Base-by-base conservation (phyloP, 1,284 basidiomycete genomes). In the Ceratobasidium sp. region DNA sequence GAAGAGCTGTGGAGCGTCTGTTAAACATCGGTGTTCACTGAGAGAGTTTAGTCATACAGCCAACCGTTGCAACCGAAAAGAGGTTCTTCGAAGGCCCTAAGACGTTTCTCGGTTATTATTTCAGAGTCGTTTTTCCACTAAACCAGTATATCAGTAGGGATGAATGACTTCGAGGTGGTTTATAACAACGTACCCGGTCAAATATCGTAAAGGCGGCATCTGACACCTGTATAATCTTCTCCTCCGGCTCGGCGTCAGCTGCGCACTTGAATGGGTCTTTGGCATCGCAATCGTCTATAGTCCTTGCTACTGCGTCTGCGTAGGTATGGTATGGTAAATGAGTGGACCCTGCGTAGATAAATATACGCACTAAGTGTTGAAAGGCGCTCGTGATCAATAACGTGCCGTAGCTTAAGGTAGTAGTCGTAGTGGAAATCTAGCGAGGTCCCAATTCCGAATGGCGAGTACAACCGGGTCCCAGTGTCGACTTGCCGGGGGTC, bases 401-500 rank as follows among this genome's bases (percentile, higher is more conserved):
- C 22, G 22, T 27, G 15, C 22, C 54, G 6, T 6, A 17, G 27
- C 57, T 33, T 36, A 27, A 19, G 22, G n/a, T 60, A 19, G 19
- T 60, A 60, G 6, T 14, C 14, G 24, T 60, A 60, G 7, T 60
- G 27, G 19, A 60, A 60, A 44, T 60, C 57, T 8, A 60, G 36
- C 14, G 57, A 60, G 19, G 57, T 60, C 9, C 57, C 57, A n/a
- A 60, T 19, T 11, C 57, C 57, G 41, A 60, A 60, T n/a, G 31
- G 57, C 31, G 57, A 60, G 27, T 60, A 60, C 33, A 60, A 44
- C 2, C 57, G 57, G 3, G 57, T 41, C 36, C 41, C 19, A 19
- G 31, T 33, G 31, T 33, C 19, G 2, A 60, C 6, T 7, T 60
- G 2, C 3, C 57, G 57, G 31, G 29, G 57, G 11, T 57, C 22